phyloP scores from a whole-genome alignment of 352 stramenopile genomes.

The Thalassiosira hispida region DNA sequence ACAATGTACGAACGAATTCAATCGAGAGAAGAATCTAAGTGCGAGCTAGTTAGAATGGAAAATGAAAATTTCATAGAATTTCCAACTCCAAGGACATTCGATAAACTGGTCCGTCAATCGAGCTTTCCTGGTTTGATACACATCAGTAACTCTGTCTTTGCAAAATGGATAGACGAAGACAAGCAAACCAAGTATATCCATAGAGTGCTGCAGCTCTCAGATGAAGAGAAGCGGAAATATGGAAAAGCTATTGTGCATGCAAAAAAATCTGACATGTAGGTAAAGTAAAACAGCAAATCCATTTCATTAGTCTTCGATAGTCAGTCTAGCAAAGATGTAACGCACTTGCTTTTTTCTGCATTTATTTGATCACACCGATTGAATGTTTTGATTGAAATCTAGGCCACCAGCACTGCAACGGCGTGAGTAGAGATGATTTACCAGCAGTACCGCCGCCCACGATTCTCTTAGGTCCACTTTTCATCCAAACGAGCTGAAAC shows the following conservation, averaged over 20 bases:
- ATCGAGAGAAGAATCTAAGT: slow-evolving; percentile 51
- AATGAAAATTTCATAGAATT: slow-evolving; percentile 54
- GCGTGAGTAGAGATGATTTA: too few species aligned
- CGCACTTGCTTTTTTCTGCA: too few species aligned
- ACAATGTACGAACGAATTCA: slow-evolving; percentile 51
- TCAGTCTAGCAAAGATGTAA: too few species aligned
- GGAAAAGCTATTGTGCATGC: slow-evolving; percentile 36
- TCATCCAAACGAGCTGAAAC: too few species aligned
- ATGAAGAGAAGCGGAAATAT: slow-evolving; percentile 51
- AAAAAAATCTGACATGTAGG: slow-evolving; percentile 15
- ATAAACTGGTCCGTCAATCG: not conserved
- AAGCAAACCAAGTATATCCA: slow-evolving; percentile 36
- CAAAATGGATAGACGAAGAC: slow-evolving; percentile 53
- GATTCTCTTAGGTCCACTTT: too few species aligned
- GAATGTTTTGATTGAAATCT: too few species aligned
- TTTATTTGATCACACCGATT: too few species aligned
- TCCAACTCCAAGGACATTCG: slow-evolving; percentile 43
- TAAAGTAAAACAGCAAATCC: not conserved
- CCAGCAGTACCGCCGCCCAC: too few species aligned
- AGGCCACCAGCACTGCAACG: too few species aligned
- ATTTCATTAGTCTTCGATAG: not conserved
- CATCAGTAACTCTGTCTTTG: slow-evolving; percentile 50
- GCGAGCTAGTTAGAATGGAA: slow-evolving; percentile 55
- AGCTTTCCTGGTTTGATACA: slow-evolving; percentile 45
- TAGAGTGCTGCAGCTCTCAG: slow-evolving; percentile 37